Percentiles rank a stretch among this genome's conserved stretches.
Conservation (phyloP, 345 rosid species). For the Syzygium oleosum region DNA sequence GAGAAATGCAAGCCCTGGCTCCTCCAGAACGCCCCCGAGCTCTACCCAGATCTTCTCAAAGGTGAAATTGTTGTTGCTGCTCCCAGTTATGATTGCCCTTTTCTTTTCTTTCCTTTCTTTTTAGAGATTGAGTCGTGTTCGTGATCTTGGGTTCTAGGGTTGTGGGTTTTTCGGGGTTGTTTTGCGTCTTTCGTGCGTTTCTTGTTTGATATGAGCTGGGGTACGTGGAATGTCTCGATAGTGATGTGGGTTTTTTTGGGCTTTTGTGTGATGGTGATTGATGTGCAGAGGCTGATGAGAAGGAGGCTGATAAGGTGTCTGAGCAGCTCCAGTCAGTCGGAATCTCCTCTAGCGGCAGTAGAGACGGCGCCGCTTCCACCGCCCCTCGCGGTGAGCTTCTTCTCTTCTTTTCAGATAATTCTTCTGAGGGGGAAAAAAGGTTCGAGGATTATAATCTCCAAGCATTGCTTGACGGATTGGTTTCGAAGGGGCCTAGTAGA, state of each 20-base stretch:
- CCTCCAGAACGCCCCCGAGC: constrained; percentile 62
- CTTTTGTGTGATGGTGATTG: not conserved
- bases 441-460: not conserved
- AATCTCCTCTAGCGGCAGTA: constrained; percentile 41
- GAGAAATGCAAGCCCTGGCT: constrained; percentile 94
- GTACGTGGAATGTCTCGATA: not conserved
- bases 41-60: constrained; percentile 83
- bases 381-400: constrained; percentile 18
- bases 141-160: not conserved
- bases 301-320: constrained; percentile 55
- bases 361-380: constrained; percentile 40
- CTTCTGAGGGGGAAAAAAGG: not conserved
- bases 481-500: not conserved
- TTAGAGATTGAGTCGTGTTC: not conserved
- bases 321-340: constrained; percentile 63
- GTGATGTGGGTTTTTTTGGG: not conserved
- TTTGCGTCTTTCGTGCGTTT: not conserved
- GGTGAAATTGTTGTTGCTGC: constrained; percentile 15
- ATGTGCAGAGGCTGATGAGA: constrained; percentile 48
- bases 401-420: not conserved
- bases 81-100: not conserved
- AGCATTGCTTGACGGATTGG: not conserved
- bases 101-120: not conserved
- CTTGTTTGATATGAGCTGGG: not conserved
- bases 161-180: not conserved